Percentiles rank a stretch among this genome's conserved stretches.
phyloP scores from a whole-genome alignment of 192 early-diverging fungal genomes.

The Jimgerdemannia flammicorona region DNA sequence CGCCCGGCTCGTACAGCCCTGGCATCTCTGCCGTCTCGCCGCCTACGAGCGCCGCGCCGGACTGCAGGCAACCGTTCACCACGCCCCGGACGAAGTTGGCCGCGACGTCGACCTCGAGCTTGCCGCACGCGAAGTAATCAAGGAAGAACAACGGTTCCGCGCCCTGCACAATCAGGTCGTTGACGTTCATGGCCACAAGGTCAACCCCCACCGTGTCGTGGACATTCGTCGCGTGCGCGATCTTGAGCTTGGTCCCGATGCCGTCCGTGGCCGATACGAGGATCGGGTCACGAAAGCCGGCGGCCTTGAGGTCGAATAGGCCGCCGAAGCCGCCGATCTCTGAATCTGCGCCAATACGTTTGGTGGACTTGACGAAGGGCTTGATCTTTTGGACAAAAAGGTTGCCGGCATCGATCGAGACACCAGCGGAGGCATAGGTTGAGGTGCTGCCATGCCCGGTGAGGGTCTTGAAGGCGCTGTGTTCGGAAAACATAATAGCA shows the following conservation, averaged over 20 bases:
- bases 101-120: conserved; percentile 89
- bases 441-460: conserved; percentile 30
- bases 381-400: conserved; percentile 94
- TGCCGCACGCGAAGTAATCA: conserved; percentile 96
- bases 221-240: conserved; percentile 81
- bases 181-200: conserved; percentile 99
- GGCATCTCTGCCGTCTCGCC: conserved; percentile 99
- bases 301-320: conserved; percentile 92
- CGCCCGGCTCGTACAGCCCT: conserved; percentile 83
- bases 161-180: conserved; percentile 98
- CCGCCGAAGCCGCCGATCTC: conserved; percentile 99
- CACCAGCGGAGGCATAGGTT: conserved; percentile 96
- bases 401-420: conserved; percentile 96
- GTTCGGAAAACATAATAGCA: neutral
- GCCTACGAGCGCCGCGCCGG: conserved; percentile 93
- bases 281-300: conserved; percentile 90
- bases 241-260: conserved; percentile 97
- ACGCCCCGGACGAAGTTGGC: conserved; percentile 91
- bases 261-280: conserved; percentile 98
- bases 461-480: conserved; percentile 41
- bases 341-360: conserved; percentile 89
- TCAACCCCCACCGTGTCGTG: conserved; percentile 97
- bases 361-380: conserved; percentile 89
- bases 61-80: conserved; percentile 85
- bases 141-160: conserved; percentile 98